Base-by-base conservation (phyloP, 495 filamentous ascomycete genomes). In the Trichocladium antarcticum region DNA sequence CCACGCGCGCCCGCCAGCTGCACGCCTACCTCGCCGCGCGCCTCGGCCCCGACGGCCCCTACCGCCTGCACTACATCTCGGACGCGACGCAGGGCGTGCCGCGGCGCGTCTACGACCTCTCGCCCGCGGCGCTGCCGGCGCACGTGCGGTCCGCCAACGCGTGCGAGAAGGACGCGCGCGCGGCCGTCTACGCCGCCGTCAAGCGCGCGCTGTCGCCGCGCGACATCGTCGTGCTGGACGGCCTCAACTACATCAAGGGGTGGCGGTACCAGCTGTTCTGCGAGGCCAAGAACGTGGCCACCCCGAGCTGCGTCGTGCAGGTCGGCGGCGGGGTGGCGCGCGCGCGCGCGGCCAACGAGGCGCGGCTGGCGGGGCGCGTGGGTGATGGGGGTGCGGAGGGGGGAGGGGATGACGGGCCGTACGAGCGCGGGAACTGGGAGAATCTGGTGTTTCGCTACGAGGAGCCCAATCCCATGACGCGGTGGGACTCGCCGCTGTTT, bases 211-310 rank as follows among this genome's bases (percentile, higher is more conserved):
- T 98, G 22, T 78, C 77, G 16, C 76, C 77, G 22, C 82, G 88
- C 55, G 86, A 84, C 56, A 81, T 98, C 50, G 88, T 97, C 49
- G 79, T 98, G 38, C 76, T 89, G 6, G 89, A 95, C 66, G 84
- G 84, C 6, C 76, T 89, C 61, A 96, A 97, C 61, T 97, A 97
- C 68, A 98, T 98, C 68, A 98, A 98, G 66, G 92, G 92, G 19
- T 96, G 85, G 74, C 75, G 92, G 36, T 98, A 98, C 64, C 92
- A 98, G 70, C 74, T 98, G 1, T 89, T 81, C 71, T 96, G 92
- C 64, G 92, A 96, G 67, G 81, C 89, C 3, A 97, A 96, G 64
- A 87, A 90, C 20, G 67, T 85, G 24, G 69, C 81, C 50, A 95
- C 89, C 8, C 79, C 84, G 6, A 85, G 76, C 62, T 93, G 85